Base-by-base conservation (phyloP, 1,284 basidiomycete genomes). In the Moniliella sp. region DNA sequence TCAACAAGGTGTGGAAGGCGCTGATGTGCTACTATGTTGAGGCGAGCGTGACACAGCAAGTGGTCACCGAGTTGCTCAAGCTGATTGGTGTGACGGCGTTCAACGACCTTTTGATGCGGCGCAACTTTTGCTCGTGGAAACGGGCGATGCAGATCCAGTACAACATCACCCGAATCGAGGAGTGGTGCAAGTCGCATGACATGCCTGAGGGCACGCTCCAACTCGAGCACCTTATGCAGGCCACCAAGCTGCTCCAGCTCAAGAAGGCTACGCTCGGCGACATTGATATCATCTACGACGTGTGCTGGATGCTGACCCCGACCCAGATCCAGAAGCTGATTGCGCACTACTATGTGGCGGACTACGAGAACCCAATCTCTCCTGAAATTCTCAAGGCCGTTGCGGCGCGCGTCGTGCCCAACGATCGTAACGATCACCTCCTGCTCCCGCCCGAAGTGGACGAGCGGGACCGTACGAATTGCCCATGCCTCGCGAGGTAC, bases 51-150 rank as follows among this genome's bases (percentile, higher is more conserved):
- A 78, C 91, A 35, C 84, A 91, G 54, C 91, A 97, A 62, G 88
- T 91, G 27, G 70, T 93, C 40, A 93, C 83, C 3, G 91, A 99
- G 64, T 68, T 97, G 17, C 71, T 97, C 48, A 93, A 93, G 66
- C 66, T 97, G 42, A 82, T 94, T 50, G 91, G 91, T 13, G 84
- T 93, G 29, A 84, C 83, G 46, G 84, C 82, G 48, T 99, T 99
- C 66, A 99, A 99, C 61, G 91, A 99, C 52, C 70, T 99, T 42
- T 67, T 99, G 37, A 97, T 99, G 88, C 71, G 91, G 50, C 72
- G 91, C 31, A 97, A 97, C 66, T 99, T 99, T 64, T 91, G 83
- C 52, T 94, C 88, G 2, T 99, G 91, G 91, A 99, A 99, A 65
- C 74, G 91, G 66, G 83, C 84, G 4, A 93, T 94, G 86, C 86